Conservation (phyloP, 257 asterid species). For the Craterostigma plantagineum region DNA sequence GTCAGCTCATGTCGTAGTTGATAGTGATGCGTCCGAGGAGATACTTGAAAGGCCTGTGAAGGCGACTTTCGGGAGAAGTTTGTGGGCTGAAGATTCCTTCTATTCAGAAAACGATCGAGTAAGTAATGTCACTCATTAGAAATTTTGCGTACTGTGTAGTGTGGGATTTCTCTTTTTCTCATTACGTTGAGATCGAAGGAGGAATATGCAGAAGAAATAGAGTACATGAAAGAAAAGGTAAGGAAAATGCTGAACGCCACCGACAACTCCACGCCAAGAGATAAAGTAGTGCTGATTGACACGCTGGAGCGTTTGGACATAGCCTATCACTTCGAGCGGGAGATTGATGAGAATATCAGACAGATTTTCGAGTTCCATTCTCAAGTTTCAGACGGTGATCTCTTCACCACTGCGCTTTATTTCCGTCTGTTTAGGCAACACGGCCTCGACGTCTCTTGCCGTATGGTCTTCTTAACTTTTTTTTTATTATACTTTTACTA, state of each 20-base stretch:
- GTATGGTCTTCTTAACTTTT: not conserved
- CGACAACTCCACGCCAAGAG: not conserved
- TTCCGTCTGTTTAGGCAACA: constrained; percentile 18
- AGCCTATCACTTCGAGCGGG: constrained; percentile 13
- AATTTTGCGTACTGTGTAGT: no score
- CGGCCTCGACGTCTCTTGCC: constrained; percentile 5
- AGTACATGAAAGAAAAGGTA: constrained; percentile 7
- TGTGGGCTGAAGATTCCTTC: no score
- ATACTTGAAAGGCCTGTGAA: no score
- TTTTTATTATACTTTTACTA: not conserved
- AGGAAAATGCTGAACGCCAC: constrained; percentile 6
- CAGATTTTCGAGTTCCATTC: not conserved
- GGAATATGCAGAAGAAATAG: constrained; percentile 4
- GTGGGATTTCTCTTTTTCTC: no score
- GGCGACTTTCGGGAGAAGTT: no score
- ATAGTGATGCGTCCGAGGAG: no score
- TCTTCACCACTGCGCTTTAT: constrained; percentile 9
- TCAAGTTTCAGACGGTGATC: not conserved
- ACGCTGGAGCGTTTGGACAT: constrained; percentile 17
- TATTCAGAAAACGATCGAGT: no score
- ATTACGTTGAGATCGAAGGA: no score
- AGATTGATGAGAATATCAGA: constrained; percentile 5
- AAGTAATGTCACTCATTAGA: no score
- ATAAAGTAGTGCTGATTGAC: constrained; percentile 8
- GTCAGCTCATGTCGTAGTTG: no score